A percentile compares a stretch with the other conserved stretches of the same genome.
These are phyloP conservation scores for Chytridium lagenaria DNA, from an alignment of 371 early-diverging fungal species.

Conservation along the genomic window DNA sequence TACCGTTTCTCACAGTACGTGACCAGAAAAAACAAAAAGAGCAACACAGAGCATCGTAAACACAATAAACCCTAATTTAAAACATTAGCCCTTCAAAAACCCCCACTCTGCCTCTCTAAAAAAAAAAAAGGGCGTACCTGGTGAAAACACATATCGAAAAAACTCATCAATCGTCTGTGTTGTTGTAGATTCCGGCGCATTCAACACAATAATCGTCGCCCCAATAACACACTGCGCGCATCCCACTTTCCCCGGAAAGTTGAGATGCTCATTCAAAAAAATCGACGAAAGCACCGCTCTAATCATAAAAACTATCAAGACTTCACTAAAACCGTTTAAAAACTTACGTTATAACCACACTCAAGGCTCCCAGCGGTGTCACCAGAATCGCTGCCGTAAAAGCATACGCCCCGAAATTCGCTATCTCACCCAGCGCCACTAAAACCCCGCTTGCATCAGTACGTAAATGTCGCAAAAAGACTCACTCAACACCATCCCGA, in stretches of 20 bases:
- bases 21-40: not conserved
- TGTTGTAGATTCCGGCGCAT: conserved; percentile 83
- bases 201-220: conserved; percentile 83
- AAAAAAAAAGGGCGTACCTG: conserved; percentile 52
- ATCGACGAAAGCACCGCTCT: conserved; percentile 88
- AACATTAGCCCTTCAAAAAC: no score
- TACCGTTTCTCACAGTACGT: not conserved
- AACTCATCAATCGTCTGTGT: conserved; percentile 84
- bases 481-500: conserved; percentile 86
- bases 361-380: conserved; percentile 87
- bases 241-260: conserved; percentile 84
- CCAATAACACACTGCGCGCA: conserved; percentile 91
- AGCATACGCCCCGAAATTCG: conserved; percentile 93
- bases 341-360: conserved; percentile 77
- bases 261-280: conserved; percentile 86
- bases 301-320: not conserved
- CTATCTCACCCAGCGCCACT: conserved; percentile 90
- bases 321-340: not conserved
- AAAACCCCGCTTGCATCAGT: not conserved
- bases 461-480: conserved; percentile 11
- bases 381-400: conserved; percentile 94
- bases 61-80: no score
- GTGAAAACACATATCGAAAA: conserved; percentile 72
- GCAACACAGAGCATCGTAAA: no score
- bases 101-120: not conserved